Conservation (phyloP, 2,329 filamentous ascomycete genomes). For the Pyrenochaeta sp. region DNA sequence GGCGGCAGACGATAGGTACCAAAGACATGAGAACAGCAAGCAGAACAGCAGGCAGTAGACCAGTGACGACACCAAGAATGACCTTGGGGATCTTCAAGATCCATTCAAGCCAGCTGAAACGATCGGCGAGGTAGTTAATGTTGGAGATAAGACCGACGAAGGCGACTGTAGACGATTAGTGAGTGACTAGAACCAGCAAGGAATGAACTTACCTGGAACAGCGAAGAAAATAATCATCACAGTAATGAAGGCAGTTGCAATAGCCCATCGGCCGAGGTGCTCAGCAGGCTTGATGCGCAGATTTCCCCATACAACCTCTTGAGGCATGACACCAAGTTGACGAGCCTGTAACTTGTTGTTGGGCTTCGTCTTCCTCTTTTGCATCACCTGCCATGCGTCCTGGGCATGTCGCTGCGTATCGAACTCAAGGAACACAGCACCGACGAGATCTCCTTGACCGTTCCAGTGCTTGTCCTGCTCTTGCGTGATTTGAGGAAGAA, state of each 20-base stretch:
- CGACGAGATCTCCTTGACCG: conserved; percentile 72
- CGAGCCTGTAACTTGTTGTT: conserved; percentile 50
- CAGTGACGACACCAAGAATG: conserved; percentile 56
- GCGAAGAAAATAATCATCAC: conserved; percentile 57
- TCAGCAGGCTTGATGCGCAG: conserved; percentile 50
- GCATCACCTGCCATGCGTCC: conserved; percentile 76
- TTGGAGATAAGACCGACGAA: conserved; percentile 56
- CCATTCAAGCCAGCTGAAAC: conserved; percentile 52
- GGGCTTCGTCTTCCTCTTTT: conserved; percentile 45
- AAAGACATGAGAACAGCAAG: conserved; percentile 56
- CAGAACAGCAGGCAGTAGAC: conserved; percentile 54
- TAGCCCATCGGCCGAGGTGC: conserved; percentile 38
- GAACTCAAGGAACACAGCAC: conserved; percentile 90
- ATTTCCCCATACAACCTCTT: conserved; percentile 59
- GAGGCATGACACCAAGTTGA: conserved; percentile 54
- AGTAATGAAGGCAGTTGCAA: conserved; percentile 51
- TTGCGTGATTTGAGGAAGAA: conserved; percentile 74
- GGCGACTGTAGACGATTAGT: conserved; percentile 43
- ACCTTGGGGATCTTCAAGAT: conserved; percentile 52
- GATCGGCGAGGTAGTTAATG: conserved; percentile 53
- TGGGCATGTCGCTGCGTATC: conserved; percentile 83
- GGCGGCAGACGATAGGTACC: conserved; percentile 54
- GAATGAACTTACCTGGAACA: conserved; percentile 43
- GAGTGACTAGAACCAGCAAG: background rate
- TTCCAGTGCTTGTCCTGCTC: conserved; percentile 73